Evolutionary conservation across 2,329 filamentous ascomycete genomes (phyloP).

Genomic region (Xylaria digitata): DNA sequence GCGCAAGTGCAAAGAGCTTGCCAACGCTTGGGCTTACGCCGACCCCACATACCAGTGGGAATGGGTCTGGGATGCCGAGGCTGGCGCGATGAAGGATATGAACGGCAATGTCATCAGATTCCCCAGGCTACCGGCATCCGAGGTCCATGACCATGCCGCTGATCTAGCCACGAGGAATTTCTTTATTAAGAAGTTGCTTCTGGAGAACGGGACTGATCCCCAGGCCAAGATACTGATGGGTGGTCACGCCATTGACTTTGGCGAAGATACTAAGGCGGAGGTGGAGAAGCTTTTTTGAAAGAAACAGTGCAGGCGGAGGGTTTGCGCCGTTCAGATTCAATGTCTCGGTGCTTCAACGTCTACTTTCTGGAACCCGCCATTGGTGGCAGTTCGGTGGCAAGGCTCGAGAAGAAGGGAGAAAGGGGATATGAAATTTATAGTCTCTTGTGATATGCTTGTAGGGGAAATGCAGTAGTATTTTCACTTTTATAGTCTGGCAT

Average conservation of each 20-base stretch:
- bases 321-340: background rate
- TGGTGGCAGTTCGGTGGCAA: too few relatives aligned
- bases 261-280: constrained; percentile 40
- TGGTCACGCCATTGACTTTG: constrained; percentile 46
- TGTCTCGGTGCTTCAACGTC: background rate
- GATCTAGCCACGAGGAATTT: constrained; percentile 42
- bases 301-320: background rate
- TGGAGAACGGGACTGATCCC: constrained; percentile 46
- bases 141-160: constrained; percentile 29
- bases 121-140: constrained; percentile 35
- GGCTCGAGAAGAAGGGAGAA: too few relatives aligned
- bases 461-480: too few relatives aligned
- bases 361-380: too few relatives aligned
- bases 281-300: constrained; percentile 26
- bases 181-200: constrained; percentile 46
- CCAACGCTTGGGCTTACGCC: constrained; percentile 48
- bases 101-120: constrained; percentile 42
- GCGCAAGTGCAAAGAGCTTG: constrained; percentile 47
- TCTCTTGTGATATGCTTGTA: too few relatives aligned
- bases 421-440: too few relatives aligned
- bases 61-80: constrained; percentile 47
- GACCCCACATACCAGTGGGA: constrained; percentile 46
- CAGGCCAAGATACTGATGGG: constrained; percentile 44
- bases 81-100: constrained; percentile 37
- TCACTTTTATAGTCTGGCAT: too few relatives aligned